Conservation (phyloP, 1,284 basidiomycete genomes). For the Rhodofomes roseus region DNA sequence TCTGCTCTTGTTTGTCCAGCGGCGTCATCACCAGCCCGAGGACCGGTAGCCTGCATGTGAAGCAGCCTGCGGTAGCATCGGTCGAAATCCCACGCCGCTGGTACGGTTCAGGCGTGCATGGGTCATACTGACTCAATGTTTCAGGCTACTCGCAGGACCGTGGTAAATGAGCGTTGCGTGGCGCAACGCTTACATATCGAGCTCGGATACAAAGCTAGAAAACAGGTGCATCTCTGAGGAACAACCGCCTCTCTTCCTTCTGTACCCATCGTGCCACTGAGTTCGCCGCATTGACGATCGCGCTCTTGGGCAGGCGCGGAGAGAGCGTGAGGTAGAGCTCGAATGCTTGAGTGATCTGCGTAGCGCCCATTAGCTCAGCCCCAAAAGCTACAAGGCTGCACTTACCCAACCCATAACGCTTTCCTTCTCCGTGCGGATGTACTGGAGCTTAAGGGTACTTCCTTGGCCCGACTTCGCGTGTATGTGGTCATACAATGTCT, state of each 20-base stretch:
- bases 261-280: slow-evolving; percentile 88
- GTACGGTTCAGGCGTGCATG: too few relatives aligned
- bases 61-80: too few relatives aligned
- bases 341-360: slow-evolving; percentile 87
- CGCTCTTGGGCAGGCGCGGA: slow-evolving; percentile 81
- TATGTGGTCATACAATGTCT: slow-evolving; percentile 78
- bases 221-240: slow-evolving; percentile 84
- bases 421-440: slow-evolving; percentile 81
- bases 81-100: too few relatives aligned
- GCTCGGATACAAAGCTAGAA: slow-evolving; percentile 50
- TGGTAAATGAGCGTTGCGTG: too few relatives aligned
- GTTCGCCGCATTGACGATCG: slow-evolving; percentile 84
- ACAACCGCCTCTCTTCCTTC: slow-evolving; percentile 78
- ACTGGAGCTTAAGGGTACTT: slow-evolving; percentile 76
- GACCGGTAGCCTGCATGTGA: too few relatives aligned
- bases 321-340: slow-evolving; percentile 88
- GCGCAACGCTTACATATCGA: background rate
- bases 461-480: slow-evolving; percentile 83
- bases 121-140: too few relatives aligned
- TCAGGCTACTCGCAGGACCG: too few relatives aligned
- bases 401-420: slow-evolving; percentile 87
- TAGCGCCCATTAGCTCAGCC: slow-evolving; percentile 3
- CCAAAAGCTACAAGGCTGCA: slow-evolving; percentile 5
- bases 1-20: too few relatives aligned
- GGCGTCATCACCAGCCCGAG: too few relatives aligned